A percentile compares a stretch with the other conserved stretches of the same genome.
These are phyloP conservation scores for Porogramme epimiltina DNA, from an alignment of 1,284 basidiomycete species.

Conservation along the genomic window DNA sequence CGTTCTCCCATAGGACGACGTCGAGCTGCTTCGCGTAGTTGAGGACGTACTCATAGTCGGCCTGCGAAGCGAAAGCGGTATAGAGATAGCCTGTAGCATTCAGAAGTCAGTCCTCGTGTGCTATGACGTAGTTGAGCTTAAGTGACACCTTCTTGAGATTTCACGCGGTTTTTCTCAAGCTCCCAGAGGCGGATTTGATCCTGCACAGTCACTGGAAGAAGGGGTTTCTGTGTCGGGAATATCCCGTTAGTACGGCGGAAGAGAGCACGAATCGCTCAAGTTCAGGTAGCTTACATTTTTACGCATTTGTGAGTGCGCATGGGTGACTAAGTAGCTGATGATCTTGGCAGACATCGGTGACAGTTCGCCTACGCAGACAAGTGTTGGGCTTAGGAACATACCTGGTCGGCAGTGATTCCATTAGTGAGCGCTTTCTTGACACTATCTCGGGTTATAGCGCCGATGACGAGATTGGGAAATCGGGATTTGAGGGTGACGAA, in stretches of 20 bases:
- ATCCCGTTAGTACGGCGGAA: not conserved
- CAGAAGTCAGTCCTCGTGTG: constrained; percentile 25
- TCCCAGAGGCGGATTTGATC: constrained; percentile 99
- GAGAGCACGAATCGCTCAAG: not conserved
- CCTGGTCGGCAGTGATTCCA: constrained; percentile 96
- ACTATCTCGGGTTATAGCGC: constrained; percentile 92
- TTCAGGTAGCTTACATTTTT: constrained; percentile 68
- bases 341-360: constrained; percentile 56
- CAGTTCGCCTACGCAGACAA: not conserved
- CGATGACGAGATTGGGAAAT: constrained; percentile 96
- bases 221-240: constrained; percentile 63
- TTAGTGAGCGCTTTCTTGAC: constrained; percentile 93
- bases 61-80: constrained; percentile 82
- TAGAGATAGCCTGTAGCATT: constrained; percentile 76
- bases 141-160: constrained; percentile 72
- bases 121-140: constrained; percentile 23
- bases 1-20: constrained; percentile 80
- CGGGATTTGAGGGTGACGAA: constrained; percentile 93
- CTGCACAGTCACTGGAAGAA: constrained; percentile 94
- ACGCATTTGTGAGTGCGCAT: constrained; percentile 98
- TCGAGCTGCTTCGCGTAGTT: constrained; percentile 84
- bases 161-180: constrained; percentile 90
- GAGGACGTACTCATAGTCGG: constrained; percentile 86
- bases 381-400: constrained; percentile 34
- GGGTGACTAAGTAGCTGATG: constrained; percentile 91